Evolutionary conservation across 495 filamentous ascomycete species (phyloP).

Genomic region (Neurospora intermedia): DNA sequence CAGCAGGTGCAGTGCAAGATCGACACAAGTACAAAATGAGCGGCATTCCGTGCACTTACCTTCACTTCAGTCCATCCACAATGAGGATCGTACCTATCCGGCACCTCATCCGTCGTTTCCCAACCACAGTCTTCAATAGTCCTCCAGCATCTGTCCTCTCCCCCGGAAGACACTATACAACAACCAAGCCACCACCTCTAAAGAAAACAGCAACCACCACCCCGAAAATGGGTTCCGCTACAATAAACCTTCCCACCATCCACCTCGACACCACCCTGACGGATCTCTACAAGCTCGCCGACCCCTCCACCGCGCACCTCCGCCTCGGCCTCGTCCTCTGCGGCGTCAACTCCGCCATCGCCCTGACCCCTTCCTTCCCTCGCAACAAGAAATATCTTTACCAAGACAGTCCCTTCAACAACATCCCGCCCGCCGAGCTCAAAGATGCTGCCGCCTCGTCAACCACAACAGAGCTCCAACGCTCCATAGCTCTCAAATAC

Average conservation of each 20-base stretch:
- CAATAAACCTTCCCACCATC: conserved; percentile 17
- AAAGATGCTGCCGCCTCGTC: not conserved
- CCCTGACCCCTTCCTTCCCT: conserved; percentile 14
- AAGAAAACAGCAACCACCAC: not conserved
- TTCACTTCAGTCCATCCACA: not conserved
- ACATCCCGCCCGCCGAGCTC: conserved; percentile 35
- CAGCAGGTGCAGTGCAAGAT: not conserved
- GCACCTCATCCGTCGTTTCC: not conserved
- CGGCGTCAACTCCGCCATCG: conserved; percentile 14
- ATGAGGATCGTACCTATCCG: not conserved
- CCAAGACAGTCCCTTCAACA: conserved; percentile 29
- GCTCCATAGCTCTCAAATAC: conserved; percentile 16
- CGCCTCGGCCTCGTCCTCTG: conserved; percentile 16
- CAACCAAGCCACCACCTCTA: not conserved
- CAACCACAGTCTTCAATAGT: not conserved
- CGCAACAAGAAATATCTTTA: conserved; percentile 26
- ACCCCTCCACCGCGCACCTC: conserved; percentile 2
- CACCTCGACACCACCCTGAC: conserved; percentile 22
- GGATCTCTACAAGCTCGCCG: conserved; percentile 18
- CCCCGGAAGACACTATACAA: not conserved
- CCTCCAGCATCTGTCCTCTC: not conserved
- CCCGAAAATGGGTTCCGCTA: conserved; percentile 8
- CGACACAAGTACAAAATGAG: not conserved
- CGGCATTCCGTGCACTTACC: no score
- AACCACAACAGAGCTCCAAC: conserved; percentile 24